Base-by-base conservation (phyloP, 495 filamentous ascomycete genomes). In the Talaromyces stipitatus region DNA sequence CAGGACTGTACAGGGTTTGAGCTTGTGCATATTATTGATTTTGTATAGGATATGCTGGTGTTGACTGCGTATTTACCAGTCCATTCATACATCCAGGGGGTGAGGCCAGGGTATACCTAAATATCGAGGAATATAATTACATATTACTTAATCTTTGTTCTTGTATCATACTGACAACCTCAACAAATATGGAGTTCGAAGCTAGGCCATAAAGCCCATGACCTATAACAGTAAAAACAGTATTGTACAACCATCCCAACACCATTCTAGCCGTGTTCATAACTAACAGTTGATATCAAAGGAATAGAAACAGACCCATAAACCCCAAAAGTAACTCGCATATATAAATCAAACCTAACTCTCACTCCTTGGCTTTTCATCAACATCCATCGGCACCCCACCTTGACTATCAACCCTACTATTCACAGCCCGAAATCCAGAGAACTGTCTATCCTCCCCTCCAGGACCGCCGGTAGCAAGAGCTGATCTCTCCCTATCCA, bases 301-400 rank as follows among this genome's bases (percentile, higher is more conserved):
- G n/a, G n/a, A n/a, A n/a, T n/a, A n/a, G n/a, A n/a, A n/a, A n/a
- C n/a, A n/a, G n/a, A n/a, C n/a, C n/a, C n/a, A 52, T 10, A 52
- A 52, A 51, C 11, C 3, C 24, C 3, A 38, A 38, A 38, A 12
- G 18, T 4, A 52, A 28, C 14, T 6, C 26, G 30, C 48, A 12
- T 12, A 32, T 64, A 64, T 58, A 64, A 60, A 62, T 59, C 28
- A n/a, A 7, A 41, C 11, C 28, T 28, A 54, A 11, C 51, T 54
- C 18, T 54, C 51, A 54, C 62, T 61, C 58, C 74, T 72, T 26
- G 67, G 69, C 54, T 71, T 72, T 14, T 59, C 56, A 69, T 75
- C 73, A 62, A 75, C 57, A 65, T 76, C 73, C 73, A 75, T 75
- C 7, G 71, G 71, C 22, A 68, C 72, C 38, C 70, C 28, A 24